Conservation (phyloP, 805 yeast species). For the Sugiyamaella mastotermitis region DNA sequence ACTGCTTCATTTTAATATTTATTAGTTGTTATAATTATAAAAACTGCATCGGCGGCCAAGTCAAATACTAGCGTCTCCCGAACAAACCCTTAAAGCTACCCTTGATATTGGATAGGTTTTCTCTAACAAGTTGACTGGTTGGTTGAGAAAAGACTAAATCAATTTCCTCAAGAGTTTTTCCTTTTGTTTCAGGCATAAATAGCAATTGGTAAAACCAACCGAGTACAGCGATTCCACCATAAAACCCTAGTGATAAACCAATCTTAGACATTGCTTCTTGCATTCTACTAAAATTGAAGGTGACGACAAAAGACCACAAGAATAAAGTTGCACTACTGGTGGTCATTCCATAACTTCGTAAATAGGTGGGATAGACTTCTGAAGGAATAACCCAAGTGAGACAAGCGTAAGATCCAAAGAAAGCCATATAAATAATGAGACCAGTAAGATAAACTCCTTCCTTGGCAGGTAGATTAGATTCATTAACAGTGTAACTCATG, state of each 20-base stretch:
- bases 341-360: slow-evolving; percentile 64
- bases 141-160: slow-evolving; percentile 53
- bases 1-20: too few species aligned
- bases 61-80: too few species aligned
- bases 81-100: slow-evolving; percentile 11
- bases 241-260: slow-evolving; percentile 60
- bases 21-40: too few species aligned
- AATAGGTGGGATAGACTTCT: slow-evolving; percentile 52
- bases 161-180: slow-evolving; percentile 63
- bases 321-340: slow-evolving; percentile 49
- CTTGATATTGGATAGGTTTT: slow-evolving; percentile 25
- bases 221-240: slow-evolving; percentile 58
- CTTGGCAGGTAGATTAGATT: slow-evolving; percentile 39
- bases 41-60: too few species aligned
- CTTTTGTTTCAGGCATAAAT: slow-evolving; percentile 67
- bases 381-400: slow-evolving; percentile 67
- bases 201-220: slow-evolving; percentile 38
- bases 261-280: slow-evolving; percentile 50
- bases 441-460: slow-evolving; percentile 60
- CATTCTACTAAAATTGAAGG: slow-evolving; percentile 58
- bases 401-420: slow-evolving; percentile 62
- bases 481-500: slow-evolving; percentile 43
- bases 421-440: slow-evolving; percentile 55
- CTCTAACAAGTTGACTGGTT: slow-evolving; percentile 32
- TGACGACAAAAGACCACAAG: slow-evolving; percentile 58